phyloP scores from a whole-genome alignment of 768 basidiomycete genomes.

The Boletus sp. region DNA sequence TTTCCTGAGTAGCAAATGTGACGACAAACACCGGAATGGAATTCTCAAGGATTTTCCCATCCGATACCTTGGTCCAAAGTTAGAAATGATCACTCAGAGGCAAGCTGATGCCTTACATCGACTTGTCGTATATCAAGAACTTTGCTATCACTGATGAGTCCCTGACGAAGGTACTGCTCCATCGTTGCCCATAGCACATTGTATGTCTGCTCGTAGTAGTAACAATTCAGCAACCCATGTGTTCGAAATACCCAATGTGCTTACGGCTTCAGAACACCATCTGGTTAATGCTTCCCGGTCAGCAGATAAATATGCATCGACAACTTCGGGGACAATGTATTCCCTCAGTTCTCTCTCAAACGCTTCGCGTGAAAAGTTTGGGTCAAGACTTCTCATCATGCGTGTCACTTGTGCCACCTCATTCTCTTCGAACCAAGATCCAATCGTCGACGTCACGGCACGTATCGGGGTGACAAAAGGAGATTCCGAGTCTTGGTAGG shows the following conservation, averaged over 20 bases:
- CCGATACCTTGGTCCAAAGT: slow-evolving; percentile 53
- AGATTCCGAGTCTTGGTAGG: slow-evolving; percentile 92
- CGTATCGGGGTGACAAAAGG: slow-evolving; percentile 80
- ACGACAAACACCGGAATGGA: slow-evolving; percentile 88
- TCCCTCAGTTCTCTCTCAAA: slow-evolving; percentile 91
- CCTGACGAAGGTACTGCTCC: slow-evolving; percentile 89
- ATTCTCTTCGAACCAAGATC: slow-evolving; percentile 93
- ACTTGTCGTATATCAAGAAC: slow-evolving; percentile 97
- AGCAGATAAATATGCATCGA: slow-evolving; percentile 91
- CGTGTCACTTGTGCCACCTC: slow-evolving; percentile 95
- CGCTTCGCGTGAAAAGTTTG: slow-evolving; percentile 76
- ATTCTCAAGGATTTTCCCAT: slow-evolving; percentile 88
- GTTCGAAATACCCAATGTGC: slow-evolving; percentile 27
- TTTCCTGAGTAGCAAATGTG: slow-evolving; percentile 90
- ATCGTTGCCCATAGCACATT: slow-evolving; percentile 99
- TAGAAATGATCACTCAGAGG: slow-evolving; percentile 1
- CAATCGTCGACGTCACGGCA: slow-evolving; percentile 78
- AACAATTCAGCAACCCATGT: not conserved
- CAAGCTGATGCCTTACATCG: slow-evolving; percentile 58
- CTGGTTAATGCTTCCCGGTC: slow-evolving; percentile 80
- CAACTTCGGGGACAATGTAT: slow-evolving; percentile 96
- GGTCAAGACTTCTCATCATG: slow-evolving; percentile 85
- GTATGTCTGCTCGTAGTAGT: slow-evolving; percentile 63
- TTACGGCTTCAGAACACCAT: slow-evolving; percentile 95
- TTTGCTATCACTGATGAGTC: slow-evolving; percentile 88